These are phyloP conservation scores for Gymnopus androsaceus DNA, from an alignment of 1,284 basidiomycete species.

Conservation along the genomic window DNA sequence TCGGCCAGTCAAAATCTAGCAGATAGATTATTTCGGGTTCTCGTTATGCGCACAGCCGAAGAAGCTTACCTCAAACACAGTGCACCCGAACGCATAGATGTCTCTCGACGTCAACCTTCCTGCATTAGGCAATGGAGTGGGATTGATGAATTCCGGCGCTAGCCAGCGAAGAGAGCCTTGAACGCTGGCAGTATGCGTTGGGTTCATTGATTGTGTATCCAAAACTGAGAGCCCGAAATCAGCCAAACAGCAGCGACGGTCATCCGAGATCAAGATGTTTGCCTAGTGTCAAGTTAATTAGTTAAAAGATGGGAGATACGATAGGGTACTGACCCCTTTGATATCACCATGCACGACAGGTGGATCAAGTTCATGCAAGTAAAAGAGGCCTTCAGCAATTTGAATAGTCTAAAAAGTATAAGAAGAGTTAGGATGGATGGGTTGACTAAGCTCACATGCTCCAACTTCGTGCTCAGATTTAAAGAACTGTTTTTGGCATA, in stretches of 20 bases:
- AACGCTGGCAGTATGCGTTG: background rate
- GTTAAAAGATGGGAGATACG: background rate
- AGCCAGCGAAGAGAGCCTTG: conserved; percentile 15
- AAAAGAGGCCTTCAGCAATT: conserved; percentile 18
- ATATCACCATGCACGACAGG: conserved; percentile 23
- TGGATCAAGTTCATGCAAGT: conserved; percentile 20
- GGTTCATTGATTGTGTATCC: conserved; percentile 7
- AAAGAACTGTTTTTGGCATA: conserved; percentile 7
- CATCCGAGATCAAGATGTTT: conserved; percentile 14
- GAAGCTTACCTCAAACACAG: conserved; percentile 11
- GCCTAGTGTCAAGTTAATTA: conserved; percentile 3
- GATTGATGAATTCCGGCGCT: conserved; percentile 14
- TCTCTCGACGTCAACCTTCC: conserved; percentile 11
- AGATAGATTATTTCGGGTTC: too few relatives aligned
- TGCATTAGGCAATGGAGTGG: background rate
- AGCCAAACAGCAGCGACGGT: conserved; percentile 7
- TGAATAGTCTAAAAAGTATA: conserved; percentile 15
- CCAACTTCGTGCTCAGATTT: background rate
- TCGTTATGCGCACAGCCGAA: background rate
- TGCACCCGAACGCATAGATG: conserved; percentile 17
- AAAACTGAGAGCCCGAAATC: conserved; percentile 15
- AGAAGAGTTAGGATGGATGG: background rate
- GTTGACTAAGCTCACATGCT: conserved; percentile 6
- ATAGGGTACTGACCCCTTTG: conserved; percentile 17
- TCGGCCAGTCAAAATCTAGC: conserved; percentile 7